A percentile compares a stretch with the other conserved stretches of the same genome.
These are phyloP conservation scores for Penicillium sp. DNA, from an alignment of 2,329 filamentous ascomycete genomes.

Conservation along the genomic window DNA sequence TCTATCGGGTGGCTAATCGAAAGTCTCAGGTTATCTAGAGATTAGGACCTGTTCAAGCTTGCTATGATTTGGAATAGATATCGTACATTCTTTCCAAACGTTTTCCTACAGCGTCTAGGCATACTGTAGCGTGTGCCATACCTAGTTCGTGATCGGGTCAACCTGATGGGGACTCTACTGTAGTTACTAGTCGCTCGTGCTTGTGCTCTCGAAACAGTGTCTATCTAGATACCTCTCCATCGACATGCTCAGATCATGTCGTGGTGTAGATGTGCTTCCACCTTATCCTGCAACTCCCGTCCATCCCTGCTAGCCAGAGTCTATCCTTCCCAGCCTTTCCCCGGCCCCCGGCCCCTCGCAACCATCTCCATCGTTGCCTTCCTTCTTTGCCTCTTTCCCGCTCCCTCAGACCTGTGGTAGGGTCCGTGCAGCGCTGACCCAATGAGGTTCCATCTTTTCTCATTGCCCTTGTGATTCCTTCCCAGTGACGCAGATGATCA, in stretches of 20 bases:
- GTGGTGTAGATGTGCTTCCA: not conserved
- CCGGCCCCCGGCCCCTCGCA: not conserved
- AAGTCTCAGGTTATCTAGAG: too few species aligned
- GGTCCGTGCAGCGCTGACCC: slow-evolving; percentile 21
- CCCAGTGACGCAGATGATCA: slow-evolving; percentile 26
- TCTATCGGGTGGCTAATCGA: too few species aligned
- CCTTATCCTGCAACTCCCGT: not conserved
- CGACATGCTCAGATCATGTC: not conserved
- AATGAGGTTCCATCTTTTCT: slow-evolving; percentile 11
- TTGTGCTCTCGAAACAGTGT: not conserved
- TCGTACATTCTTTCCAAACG: too few species aligned
- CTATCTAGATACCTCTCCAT: not conserved
- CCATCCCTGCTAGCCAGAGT: not conserved
- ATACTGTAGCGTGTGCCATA: too few species aligned
- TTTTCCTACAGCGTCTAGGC: too few species aligned
- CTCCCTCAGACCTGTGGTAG: not conserved
- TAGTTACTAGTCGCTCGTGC: too few species aligned
- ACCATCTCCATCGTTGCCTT: slow-evolving; percentile 1
- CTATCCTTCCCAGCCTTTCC: not conserved
- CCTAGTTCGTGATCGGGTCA: too few species aligned
- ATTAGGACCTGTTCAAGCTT: too few species aligned
- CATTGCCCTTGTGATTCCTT: slow-evolving; percentile 16
- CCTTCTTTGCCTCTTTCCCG: slow-evolving; percentile 1
- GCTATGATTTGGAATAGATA: too few species aligned
- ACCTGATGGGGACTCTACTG: too few species aligned